phyloP scores from a whole-genome alignment of 2,329 filamentous ascomycete genomes.

The Coccinonectria pachysandricola region DNA sequence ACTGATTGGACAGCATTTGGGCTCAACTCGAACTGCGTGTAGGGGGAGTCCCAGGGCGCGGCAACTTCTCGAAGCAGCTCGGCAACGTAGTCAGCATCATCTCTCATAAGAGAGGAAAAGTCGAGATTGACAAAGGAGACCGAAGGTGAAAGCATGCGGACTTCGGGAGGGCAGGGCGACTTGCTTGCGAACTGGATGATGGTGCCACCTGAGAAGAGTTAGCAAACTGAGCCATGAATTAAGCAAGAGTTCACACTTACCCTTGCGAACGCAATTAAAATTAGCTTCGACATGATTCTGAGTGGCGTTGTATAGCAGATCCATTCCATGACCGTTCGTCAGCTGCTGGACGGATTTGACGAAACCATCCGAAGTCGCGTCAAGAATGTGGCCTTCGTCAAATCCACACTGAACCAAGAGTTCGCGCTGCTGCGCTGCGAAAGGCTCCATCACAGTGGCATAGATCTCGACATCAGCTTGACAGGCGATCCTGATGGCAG shows the following conservation, averaged over 20 bases:
- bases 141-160: slow-evolving; percentile 7
- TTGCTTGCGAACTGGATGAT: slow-evolving; percentile 23
- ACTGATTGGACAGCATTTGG: slow-evolving; percentile 3
- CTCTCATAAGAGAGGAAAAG: slow-evolving; percentile 20
- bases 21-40: slow-evolving; percentile 1
- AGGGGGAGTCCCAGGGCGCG: slow-evolving; percentile 2
- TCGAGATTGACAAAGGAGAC: slow-evolving; percentile 25
- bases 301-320: slow-evolving; percentile 37
- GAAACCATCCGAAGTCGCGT: slow-evolving; percentile 24
- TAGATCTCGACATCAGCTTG: slow-evolving; percentile 30
- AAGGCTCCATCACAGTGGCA: slow-evolving; percentile 26
- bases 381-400: slow-evolving; percentile 26
- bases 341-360: slow-evolving; percentile 21
- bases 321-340: slow-evolving; percentile 26
- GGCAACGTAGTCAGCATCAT: slow-evolving; percentile 23
- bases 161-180: slow-evolving; percentile 8
- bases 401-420: slow-evolving; percentile 27
- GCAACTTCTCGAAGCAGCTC: slow-evolving; percentile 17
- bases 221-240: slow-evolving; percentile 1
- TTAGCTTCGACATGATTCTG: slow-evolving; percentile 23
- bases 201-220: slow-evolving; percentile 19
- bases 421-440: slow-evolving; percentile 23
- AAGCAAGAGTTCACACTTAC: slow-evolving; percentile 23
- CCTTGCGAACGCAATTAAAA: slow-evolving; percentile 24
- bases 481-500: slow-evolving; percentile 31